These are phyloP conservation scores for Citrus maxima DNA, from an alignment of 345 rosid species.

Conservation along the genomic window DNA sequence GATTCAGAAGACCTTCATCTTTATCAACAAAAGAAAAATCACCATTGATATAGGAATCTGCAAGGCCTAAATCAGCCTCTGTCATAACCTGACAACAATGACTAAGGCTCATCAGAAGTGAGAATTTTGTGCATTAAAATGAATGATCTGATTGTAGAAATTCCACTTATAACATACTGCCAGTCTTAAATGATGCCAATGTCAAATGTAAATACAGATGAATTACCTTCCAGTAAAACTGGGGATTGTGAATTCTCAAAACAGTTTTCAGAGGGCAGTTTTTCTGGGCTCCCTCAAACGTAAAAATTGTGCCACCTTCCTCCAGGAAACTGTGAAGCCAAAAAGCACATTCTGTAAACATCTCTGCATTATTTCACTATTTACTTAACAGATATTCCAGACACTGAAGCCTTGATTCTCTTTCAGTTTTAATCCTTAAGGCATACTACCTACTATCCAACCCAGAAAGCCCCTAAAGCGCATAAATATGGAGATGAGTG, in stretches of 20 bases:
- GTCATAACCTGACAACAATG: conserved; percentile 8
- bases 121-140: not conserved
- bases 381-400: not conserved
- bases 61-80: conserved; percentile 86
- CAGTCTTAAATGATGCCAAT: not conserved
- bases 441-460: no score
- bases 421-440: no score
- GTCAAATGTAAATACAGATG: not conserved
- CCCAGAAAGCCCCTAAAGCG: no score
- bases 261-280: conserved; percentile 44
- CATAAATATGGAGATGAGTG: no score
- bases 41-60: conserved; percentile 83
- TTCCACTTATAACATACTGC: not conserved
- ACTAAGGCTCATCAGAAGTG: not conserved
- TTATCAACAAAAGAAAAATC: conserved; percentile 83
- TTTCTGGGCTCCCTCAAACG: conserved; percentile 50
- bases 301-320: conserved; percentile 86
- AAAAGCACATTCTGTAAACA: not conserved
- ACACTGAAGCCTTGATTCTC: no score
- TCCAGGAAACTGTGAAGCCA: conserved; percentile 53
- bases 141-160: not conserved
- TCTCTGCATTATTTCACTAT: not conserved
- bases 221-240: conserved; percentile 89
- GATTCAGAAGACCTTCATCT: conserved; percentile 70
- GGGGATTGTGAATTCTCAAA: conserved; percentile 74